Conservation (phyloP, 1,284 basidiomycete species). For the Phlebopus sp. region DNA sequence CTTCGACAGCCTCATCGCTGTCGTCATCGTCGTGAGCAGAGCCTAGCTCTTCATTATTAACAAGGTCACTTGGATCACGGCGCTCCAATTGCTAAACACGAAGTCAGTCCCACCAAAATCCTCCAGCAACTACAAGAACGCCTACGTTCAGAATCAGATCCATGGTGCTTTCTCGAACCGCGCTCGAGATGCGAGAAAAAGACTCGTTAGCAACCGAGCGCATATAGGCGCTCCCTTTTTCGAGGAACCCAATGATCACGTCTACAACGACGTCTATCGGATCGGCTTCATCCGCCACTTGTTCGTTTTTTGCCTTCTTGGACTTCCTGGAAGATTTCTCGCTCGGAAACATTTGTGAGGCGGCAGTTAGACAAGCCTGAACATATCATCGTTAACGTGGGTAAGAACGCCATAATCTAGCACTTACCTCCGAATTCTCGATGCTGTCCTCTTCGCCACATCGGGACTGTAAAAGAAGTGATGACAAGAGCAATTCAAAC, state of each 20-base stretch:
- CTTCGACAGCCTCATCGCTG: slow-evolving; percentile 40
- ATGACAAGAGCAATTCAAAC: slow-evolving; percentile 67
- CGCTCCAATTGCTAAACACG: slow-evolving; percentile 74
- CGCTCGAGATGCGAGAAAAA: slow-evolving; percentile 73
- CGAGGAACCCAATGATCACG: slow-evolving; percentile 84
- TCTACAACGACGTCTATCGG: slow-evolving; percentile 88
- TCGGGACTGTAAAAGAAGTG: slow-evolving; percentile 68
- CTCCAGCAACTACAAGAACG: slow-evolving; percentile 12
- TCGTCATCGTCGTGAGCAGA: slow-evolving; percentile 36
- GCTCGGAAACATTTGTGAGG: slow-evolving; percentile 49
- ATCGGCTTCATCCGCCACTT: slow-evolving; percentile 37
- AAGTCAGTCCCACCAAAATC: neutral
- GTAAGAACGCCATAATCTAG: slow-evolving; percentile 2
- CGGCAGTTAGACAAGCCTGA: slow-evolving; percentile 54
- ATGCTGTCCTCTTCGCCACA: slow-evolving; percentile 57
- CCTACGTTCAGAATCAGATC: slow-evolving; percentile 83
- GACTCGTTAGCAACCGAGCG: slow-evolving; percentile 80
- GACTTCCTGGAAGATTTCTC: slow-evolving; percentile 47
- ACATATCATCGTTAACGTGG: slow-evolving; percentile 6
- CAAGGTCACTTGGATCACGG: slow-evolving; percentile 58
- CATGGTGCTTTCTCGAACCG: slow-evolving; percentile 73
- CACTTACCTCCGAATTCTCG: slow-evolving; percentile 59
- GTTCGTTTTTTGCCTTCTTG: slow-evolving; percentile 35
- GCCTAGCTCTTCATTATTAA: slow-evolving; percentile 42
- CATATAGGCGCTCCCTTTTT: slow-evolving; percentile 81